Base-by-base conservation (phyloP, 306 rosid species). In the Sicyos baderoa region DNA sequence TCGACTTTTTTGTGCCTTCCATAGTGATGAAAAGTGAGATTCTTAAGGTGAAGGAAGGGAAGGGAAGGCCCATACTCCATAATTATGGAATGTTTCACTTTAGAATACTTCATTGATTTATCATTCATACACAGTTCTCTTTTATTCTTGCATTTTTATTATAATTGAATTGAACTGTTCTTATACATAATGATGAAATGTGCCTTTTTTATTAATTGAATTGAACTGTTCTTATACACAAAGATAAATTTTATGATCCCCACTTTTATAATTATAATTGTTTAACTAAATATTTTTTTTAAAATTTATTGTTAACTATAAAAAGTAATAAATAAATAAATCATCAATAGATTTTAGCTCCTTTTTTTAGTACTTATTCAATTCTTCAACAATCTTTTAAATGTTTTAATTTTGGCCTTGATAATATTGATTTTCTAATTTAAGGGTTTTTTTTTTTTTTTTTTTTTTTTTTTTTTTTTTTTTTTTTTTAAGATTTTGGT, bases 11-110 rank as follows among this genome's bases (percentile, higher is more conserved):
- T 12, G 70, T 21, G 70, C 70, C 70, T 13, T 44, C 54, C 70
- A 65, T 44, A 19, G 70, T 65, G 54, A 18, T 19, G 53, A 65
- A 65, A 21, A 44, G 70, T 45, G 50, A 45, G 54, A 65, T 65
- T 65, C 70, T 19, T 4, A 45, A 47, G 42, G 42, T 35, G 42
- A 49, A 23, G 54, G 12, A 1, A 29, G 4, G 35, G 42, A 49
- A 23, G 54, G 12, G 1, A 29, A 29, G 35, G 35, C 17, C 54
- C 54, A 21, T 45, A 12, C 47, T 65, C 52, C 54, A 62, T 37
- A 8, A 37, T 8, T 18, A 62, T 9, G 50, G 70, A 65, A 65
- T 65, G 54, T 37, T 35, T 37, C 70, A 65, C 70, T 65, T 65
- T 65, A 40, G 68, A 23, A 62, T 62, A 61, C 70, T 44, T 40